Evolutionary conservation across 202 grass and related monocot genomes (phyloP).

Genomic region (Cymbopogon flexuosus): DNA sequence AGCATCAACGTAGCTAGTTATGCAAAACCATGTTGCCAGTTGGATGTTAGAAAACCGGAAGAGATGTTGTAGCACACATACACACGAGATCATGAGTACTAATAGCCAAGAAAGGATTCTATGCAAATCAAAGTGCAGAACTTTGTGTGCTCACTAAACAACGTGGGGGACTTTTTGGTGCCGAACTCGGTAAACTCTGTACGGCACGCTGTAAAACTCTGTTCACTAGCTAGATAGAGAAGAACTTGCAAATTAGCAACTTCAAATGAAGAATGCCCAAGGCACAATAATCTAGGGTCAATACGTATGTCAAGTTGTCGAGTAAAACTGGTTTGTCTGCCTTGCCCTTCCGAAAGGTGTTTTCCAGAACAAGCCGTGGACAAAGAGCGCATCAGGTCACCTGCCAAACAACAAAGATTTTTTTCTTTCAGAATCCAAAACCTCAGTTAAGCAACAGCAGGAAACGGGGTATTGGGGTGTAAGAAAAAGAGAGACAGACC

Average conservation of each 20-base stretch:
- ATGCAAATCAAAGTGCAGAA: background rate
- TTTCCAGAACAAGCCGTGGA: slow-evolving; percentile 9
- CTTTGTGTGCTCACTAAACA: background rate
- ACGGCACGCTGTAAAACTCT: background rate
- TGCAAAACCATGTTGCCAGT: background rate
- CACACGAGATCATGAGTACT: background rate
- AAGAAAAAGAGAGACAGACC: slow-evolving; percentile 22
- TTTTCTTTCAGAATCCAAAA: background rate
- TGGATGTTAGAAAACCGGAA: background rate
- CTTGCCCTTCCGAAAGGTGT: slow-evolving; percentile 27
- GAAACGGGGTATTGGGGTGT: background rate
- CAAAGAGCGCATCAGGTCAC: slow-evolving; percentile 15
- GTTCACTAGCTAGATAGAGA: background rate
- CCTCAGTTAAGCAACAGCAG: background rate
- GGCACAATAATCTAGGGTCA: slow-evolving; percentile 41
- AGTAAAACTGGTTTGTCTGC: slow-evolving; percentile 20
- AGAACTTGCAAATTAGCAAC: slow-evolving; percentile 2
- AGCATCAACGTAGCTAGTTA: background rate
- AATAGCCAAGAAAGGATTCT: background rate
- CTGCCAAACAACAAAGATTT: slow-evolving; percentile 27
- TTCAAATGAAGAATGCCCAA: slow-evolving; percentile 9
- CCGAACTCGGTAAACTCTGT: slow-evolving; percentile 6
- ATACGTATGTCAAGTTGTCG: slow-evolving; percentile 23
- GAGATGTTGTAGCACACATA: background rate
- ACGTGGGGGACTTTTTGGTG: background rate